These are phyloP conservation scores for Aleurites moluccanus DNA, from an alignment of 441 rosid genomes.

Conservation along the genomic window DNA sequence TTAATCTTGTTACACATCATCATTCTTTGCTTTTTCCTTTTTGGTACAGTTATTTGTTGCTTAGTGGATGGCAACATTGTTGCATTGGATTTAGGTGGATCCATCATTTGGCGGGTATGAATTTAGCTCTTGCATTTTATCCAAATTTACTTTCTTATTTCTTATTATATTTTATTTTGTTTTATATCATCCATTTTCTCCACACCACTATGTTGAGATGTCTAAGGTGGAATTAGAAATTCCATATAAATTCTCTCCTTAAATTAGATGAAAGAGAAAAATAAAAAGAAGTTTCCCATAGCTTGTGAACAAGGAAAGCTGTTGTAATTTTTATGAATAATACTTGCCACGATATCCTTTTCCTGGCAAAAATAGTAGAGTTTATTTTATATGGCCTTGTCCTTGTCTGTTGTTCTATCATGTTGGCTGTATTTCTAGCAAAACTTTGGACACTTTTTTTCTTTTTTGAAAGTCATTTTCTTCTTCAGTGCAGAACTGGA, in stretches of 20 bases:
- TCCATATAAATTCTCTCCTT: neutral
- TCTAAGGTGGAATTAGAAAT: neutral
- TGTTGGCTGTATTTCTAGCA: constrained; percentile 5
- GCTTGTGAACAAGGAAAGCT: neutral
- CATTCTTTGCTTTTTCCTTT: neutral
- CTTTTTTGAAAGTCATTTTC: constrained; percentile 13
- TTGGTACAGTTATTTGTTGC: constrained; percentile 81
- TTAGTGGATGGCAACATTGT: constrained; percentile 82
- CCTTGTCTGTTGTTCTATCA: neutral
- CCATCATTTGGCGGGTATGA: constrained; percentile 77
- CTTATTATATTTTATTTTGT: neutral
- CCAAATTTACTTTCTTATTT: neutral
- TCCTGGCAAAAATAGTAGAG: neutral
- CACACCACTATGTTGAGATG: neutral
- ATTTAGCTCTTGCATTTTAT: neutral
- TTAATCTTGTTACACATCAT: neutral
- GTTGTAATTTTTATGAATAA: neutral
- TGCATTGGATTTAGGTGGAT: constrained; percentile 61
- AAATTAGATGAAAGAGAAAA: neutral
- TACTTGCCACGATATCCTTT: neutral
- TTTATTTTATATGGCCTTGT: neutral
- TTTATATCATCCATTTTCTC: neutral
- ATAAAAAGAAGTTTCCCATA: neutral
- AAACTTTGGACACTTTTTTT: neutral
- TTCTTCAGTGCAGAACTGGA: constrained; percentile 59